Percentiles rank a stretch among this genome's conserved stretches.
phyloP scores from a whole-genome alignment of 345 rosid genomes.

The Gossypium herbaceum region DNA sequence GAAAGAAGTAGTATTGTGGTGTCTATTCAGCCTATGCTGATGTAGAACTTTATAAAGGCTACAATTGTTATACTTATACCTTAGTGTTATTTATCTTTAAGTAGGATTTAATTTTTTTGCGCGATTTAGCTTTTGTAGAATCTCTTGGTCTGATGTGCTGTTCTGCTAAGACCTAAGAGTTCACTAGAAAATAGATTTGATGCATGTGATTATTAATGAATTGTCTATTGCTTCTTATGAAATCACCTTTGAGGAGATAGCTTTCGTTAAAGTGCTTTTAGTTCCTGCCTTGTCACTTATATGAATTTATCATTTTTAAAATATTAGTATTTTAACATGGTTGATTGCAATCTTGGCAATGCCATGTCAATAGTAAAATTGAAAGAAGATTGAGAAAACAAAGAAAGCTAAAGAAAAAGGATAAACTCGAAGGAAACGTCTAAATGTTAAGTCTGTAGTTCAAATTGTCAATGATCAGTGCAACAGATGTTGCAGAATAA shows the following conservation, averaged over 20 bases:
- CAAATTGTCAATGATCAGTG: neutral
- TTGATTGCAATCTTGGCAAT: neutral
- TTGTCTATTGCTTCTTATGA: neutral
- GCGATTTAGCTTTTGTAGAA: neutral
- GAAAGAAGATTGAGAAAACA: neutral
- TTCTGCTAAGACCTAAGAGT: constrained; percentile 6
- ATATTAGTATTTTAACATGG: neutral
- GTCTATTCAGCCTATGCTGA: neutral
- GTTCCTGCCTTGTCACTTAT: neutral
- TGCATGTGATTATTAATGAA: neutral
- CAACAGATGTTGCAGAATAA: neutral
- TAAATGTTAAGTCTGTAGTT: neutral
- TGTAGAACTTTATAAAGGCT: neutral
- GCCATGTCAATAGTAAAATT: neutral
- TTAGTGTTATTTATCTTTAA: neutral
- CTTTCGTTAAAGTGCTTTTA: neutral
- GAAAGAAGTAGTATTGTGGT: neutral
- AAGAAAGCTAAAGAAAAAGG: neutral
- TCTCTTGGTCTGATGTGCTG: neutral
- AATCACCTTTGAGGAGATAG: neutral
- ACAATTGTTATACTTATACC: neutral
- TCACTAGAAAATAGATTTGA: neutral
- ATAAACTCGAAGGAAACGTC: neutral
- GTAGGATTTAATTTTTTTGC: neutral
- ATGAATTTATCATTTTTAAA: neutral